These are phyloP conservation scores for Forsythia suspensa DNA, from an alignment of 257 asterid genomes.

Conservation along the genomic window DNA sequence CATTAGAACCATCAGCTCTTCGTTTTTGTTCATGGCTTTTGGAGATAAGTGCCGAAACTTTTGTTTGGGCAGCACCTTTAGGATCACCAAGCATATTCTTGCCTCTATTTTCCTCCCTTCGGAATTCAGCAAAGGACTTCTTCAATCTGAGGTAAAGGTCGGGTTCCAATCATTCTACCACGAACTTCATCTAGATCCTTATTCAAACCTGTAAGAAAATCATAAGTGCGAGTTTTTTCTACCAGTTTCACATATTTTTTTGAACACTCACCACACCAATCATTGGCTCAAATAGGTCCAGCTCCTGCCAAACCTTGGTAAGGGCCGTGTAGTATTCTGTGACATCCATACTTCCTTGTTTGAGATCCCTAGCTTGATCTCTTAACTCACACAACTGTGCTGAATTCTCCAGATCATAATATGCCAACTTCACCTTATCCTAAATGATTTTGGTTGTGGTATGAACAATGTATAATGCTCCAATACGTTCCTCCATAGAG, in stretches of 20 bases:
- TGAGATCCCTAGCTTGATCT: neutral
- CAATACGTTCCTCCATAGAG: neutral
- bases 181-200: neutral
- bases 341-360: neutral
- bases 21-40: neutral
- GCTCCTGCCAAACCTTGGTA: neutral
- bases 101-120: neutral
- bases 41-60: neutral
- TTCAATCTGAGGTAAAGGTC: neutral
- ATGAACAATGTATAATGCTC: neutral
- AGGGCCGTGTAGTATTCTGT: neutral
- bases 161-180: neutral
- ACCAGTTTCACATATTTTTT: neutral
- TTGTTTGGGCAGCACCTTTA: neutral
- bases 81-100: neutral
- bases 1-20: neutral
- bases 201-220: neutral
- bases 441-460: neutral
- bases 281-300: neutral
- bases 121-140: neutral
- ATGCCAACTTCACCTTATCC: neutral
- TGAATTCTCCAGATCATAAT: neutral
- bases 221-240: neutral
- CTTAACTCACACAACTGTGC: neutral
- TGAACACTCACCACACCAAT: neutral